A percentile compares a stretch with the other conserved stretches of the same genome.
These are phyloP conservation scores for Neopestalotiopsis sp. DNA, from an alignment of 2,329 filamentous ascomycete species.

Conservation along the genomic window DNA sequence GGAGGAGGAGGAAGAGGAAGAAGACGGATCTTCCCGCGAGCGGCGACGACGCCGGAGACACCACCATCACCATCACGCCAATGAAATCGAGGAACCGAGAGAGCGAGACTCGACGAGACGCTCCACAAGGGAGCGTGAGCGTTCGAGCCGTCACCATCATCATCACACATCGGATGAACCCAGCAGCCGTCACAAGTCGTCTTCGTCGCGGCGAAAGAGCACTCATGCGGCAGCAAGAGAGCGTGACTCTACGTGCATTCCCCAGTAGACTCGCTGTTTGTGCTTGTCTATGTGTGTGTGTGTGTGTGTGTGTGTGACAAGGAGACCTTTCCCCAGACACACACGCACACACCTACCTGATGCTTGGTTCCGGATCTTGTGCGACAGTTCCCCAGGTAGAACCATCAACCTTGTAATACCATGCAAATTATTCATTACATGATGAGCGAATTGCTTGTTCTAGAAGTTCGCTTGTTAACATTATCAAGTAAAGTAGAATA, in stretches of 20 bases:
- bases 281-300: too few species aligned
- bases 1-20: too few species aligned
- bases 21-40: neutral
- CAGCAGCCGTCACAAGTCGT: neutral
- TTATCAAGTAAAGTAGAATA: too few species aligned
- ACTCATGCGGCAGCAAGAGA: neutral
- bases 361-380: too few species aligned
- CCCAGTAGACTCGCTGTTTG: neutral
- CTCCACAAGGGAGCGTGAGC: neutral
- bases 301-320: neutral
- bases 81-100: neutral
- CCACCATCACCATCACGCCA: neutral
- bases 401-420: neutral
- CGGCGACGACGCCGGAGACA: neutral
- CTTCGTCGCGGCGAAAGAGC: neutral
- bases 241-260: neutral
- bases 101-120: neutral
- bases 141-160: neutral
- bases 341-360: too few species aligned
- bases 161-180: conserved; percentile 1
- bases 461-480: too few species aligned
- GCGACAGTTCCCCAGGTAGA: neutral
- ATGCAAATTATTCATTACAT: neutral
- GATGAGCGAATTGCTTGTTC: neutral
- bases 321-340: neutral